Percentiles rank a stretch among this genome's conserved stretches.
Evolutionary conservation across 768 basidiomycete genomes (phyloP).

Genomic region (Tulasnella sp.): DNA sequence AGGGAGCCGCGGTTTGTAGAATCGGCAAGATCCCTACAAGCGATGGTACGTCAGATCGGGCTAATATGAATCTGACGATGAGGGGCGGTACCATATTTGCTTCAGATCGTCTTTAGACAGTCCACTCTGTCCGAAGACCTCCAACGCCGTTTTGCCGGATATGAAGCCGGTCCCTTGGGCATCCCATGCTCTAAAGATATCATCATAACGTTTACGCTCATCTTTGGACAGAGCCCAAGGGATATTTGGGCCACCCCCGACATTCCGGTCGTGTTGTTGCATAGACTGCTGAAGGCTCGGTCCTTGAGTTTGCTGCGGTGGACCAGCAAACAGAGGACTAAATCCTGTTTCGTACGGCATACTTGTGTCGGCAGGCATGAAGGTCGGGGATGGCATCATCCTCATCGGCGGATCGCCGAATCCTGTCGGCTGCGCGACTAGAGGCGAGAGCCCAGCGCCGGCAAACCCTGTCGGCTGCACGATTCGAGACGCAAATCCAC

Average conservation of each 20-base stretch:
- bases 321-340: conserved; percentile 51
- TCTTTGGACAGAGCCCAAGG: conserved; percentile 80
- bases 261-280: conserved; percentile 75
- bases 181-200: conserved; percentile 98
- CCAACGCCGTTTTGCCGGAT: conserved; percentile 69
- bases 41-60: conserved; percentile 12
- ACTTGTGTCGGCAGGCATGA: conserved; percentile 58
- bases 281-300: conserved; percentile 67
- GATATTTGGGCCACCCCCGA: conserved; percentile 60
- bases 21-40: conserved; percentile 78
- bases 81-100: conserved; percentile 74
- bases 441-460: conserved; percentile 30
- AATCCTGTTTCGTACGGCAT: conserved; percentile 20
- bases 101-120: conserved; percentile 83
- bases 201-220: conserved; percentile 95
- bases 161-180: conserved; percentile 73
- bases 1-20: conserved; percentile 90
- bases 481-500: too few species aligned
- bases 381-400: conserved; percentile 86
- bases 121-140: conserved; percentile 93
- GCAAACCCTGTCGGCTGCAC: too few species aligned
- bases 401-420: conserved; percentile 74
- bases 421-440: conserved; percentile 71
- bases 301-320: conserved; percentile 46
- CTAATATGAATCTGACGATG: not conserved